Evolutionary conservation across 208 protist species (phyloP).

Genomic region (Leishmania turanica): DNA sequence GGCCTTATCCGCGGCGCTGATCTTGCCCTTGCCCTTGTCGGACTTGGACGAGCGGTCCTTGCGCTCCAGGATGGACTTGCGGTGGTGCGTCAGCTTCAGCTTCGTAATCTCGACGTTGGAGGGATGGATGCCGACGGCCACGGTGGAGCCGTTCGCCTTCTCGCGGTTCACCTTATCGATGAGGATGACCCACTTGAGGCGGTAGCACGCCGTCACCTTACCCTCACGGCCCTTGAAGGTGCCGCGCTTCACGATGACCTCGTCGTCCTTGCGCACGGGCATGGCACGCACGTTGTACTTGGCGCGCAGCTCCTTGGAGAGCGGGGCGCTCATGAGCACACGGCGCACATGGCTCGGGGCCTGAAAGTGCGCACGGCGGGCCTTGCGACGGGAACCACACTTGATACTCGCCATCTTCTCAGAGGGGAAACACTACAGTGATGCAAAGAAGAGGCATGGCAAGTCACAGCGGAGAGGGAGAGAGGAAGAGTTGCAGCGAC

Average conservation of each 20-base stretch:
- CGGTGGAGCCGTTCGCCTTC: slow-evolving; percentile 96
- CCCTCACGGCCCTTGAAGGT: slow-evolving; percentile 96
- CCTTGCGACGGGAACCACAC: slow-evolving; percentile 95
- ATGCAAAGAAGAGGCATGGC: not conserved
- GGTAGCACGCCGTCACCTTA: slow-evolving; percentile 98
- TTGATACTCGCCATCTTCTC: slow-evolving; percentile 84
- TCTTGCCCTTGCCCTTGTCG: slow-evolving; percentile 94
- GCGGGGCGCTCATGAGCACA: slow-evolving; percentile 97
- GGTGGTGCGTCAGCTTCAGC: slow-evolving; percentile 98
- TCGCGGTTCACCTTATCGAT: slow-evolving; percentile 98
- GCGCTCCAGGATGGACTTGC: slow-evolving; percentile 97
- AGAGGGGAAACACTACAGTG: slow-evolving; percentile 20
- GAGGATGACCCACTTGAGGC: slow-evolving; percentile 99
- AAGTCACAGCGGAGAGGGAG: not conserved
- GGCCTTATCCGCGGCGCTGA: slow-evolving; percentile 89
- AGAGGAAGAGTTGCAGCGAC: not conserved
- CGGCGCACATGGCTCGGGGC: slow-evolving; percentile 96
- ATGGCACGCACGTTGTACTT: slow-evolving; percentile 99
- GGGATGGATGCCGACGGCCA: slow-evolving; percentile 96
- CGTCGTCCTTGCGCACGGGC: slow-evolving; percentile 99
- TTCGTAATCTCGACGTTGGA: slow-evolving; percentile 99
- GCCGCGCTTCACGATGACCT: slow-evolving; percentile 97
- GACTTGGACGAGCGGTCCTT: slow-evolving; percentile 89
- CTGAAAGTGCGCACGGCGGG: slow-evolving; percentile 99
- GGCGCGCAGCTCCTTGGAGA: slow-evolving; percentile 98